Conservation (phyloP, 176 grass and related monocot species). For the Eleusine coracana region DNA sequence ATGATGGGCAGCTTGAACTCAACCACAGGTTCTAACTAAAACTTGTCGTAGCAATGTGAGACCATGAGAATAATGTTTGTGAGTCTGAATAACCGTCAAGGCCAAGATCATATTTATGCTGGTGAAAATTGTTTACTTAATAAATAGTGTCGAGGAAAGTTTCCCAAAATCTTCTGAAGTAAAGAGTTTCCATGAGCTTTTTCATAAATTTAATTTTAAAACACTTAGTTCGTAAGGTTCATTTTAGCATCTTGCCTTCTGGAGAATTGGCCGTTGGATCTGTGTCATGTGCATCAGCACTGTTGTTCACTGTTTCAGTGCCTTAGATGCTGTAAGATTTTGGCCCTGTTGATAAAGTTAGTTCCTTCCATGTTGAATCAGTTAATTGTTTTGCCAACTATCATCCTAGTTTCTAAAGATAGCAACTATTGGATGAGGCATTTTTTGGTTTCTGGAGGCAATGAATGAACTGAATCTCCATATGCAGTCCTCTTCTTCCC, state of each 20-base stretch:
- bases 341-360: too few relatives aligned
- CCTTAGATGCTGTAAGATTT: not conserved
- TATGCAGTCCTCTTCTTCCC: too few relatives aligned
- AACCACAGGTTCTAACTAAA: constrained; percentile 27
- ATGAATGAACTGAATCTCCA: too few relatives aligned
- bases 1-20: constrained; percentile 24
- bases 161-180: not conserved
- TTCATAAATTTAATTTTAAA: not conserved
- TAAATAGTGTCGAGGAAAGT: constrained; percentile 10
- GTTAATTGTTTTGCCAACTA: too few relatives aligned
- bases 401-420: too few relatives aligned
- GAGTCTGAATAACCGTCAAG: not conserved
- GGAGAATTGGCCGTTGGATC: constrained; percentile 15
- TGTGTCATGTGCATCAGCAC: not conserved
- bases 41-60: constrained; percentile 36
- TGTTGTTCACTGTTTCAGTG: not conserved
- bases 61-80: constrained; percentile 24
- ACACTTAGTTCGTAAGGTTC: not conserved
- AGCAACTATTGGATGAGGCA: too few relatives aligned
- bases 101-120: not conserved
- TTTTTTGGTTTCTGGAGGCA: too few relatives aligned
- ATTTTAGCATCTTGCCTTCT: constrained; percentile 13
- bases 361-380: too few relatives aligned
- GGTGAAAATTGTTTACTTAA: constrained; percentile 12
- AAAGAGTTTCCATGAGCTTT: constrained; percentile 2